phyloP scores from a whole-genome alignment of 164 flowering plant species.

The Vitis riparia region DNA sequence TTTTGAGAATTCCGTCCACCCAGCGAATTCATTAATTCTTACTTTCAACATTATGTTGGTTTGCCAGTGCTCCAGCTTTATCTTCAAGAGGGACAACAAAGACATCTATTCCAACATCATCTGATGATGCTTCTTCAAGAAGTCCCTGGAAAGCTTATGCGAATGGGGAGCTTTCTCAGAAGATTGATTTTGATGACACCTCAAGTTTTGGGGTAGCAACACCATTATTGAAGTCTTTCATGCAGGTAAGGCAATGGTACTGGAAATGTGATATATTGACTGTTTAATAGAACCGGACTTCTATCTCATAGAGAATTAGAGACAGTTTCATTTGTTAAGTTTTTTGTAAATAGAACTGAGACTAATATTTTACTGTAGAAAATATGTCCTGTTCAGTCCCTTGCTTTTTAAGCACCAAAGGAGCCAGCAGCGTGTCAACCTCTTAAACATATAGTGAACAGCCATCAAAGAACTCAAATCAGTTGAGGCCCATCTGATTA shows the following conservation, averaged over 20 bases:
- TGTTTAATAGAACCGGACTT: too few relatives aligned
- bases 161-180: conserved; percentile 66
- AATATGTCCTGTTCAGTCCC: too few relatives aligned
- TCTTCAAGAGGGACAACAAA: conserved; percentile 62
- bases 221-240: conserved; percentile 86
- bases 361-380: too few relatives aligned
- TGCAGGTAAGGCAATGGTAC: conserved; percentile 60
- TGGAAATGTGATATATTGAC: too few relatives aligned
- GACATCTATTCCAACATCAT: conserved; percentile 44
- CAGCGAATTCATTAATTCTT: background rate
- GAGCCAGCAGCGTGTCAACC: too few relatives aligned
- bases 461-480: too few relatives aligned
- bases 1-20: background rate
- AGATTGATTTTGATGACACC: conserved; percentile 59
- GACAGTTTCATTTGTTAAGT: too few relatives aligned
- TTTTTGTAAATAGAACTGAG: too few relatives aligned
- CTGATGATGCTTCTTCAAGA: conserved; percentile 64
- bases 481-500: too few relatives aligned
- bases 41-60: conserved; percentile 6
- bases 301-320: background rate
- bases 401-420: too few relatives aligned
- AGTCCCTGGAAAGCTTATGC: conserved; percentile 67
- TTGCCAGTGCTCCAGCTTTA: conserved; percentile 80
- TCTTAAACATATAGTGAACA: too few relatives aligned
- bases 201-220: conserved; percentile 79